Base-by-base conservation (phyloP, 495 filamentous ascomycete species). In the Trichoderma virens region DNA sequence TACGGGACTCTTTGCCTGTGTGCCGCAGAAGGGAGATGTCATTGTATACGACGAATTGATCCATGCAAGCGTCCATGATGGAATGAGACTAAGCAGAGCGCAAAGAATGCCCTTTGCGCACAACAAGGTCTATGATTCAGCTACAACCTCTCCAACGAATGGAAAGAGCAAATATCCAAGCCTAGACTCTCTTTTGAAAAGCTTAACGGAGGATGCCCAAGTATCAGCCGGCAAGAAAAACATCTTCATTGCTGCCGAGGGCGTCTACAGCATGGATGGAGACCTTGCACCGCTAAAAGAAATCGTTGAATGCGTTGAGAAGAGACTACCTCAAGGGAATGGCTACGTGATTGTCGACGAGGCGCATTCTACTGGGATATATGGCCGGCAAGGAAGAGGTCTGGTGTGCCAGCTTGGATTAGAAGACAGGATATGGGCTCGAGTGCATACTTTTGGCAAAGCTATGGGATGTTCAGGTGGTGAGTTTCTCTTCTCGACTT, bases 231-330 rank as follows among this genome's bases (percentile, higher is more conserved):
- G 82, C 2, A 67, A 70, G 43, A 67, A 68, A 27, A 85, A 80
- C 67, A 75, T 87, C 7, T 86, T 93, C 67, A 78, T 93, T 25
- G 85, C 86, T 1, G 77, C 92, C 0, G 90, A 94, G 69, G 81
- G 82, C 2, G 74, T 92, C n/a, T 94, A 94, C 71, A 90, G 86
- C 63, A 94, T 94, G 90, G 89, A 93, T 70, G 90, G 90, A 0
- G 89, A 92, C 72, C 69, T 90, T 9, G 83, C 82, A 11, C 88
- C 88, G 0, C 74, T 94, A 18, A 67, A 70, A 18, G 77, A 85
- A 27, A 81, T 92, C 39, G 76, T 89, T 1, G 68, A 75, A 7
- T 68, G 81, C 1, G 83, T 88, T 0, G 81, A 91, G 61, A 70
- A 73, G 1, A 66, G 84, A 5, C 75, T 92, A 0, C 84, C 85